A percentile compares a stretch with the other conserved stretches of the same genome.
phyloP scores from a whole-genome alignment of 495 filamentous ascomycete species.

The Paragyromitra xinjiangensis region DNA sequence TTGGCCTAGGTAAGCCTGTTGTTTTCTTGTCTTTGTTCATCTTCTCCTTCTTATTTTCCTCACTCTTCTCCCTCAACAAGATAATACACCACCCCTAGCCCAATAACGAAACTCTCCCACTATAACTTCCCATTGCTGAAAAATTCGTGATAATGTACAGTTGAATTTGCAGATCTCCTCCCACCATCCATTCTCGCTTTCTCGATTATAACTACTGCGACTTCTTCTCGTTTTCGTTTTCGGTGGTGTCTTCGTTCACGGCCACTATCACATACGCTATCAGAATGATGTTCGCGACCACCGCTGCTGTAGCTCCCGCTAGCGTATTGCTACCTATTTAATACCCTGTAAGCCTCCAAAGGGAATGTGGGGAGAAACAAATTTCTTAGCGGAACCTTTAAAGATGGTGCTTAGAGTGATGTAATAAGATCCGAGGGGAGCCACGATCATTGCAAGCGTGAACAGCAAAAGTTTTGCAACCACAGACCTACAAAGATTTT shows the following conservation, averaged over 20 bases:
- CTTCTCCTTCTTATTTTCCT: background rate
- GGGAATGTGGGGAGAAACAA: background rate
- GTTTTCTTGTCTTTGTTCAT: background rate
- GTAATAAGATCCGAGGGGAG: slow-evolving; percentile 89
- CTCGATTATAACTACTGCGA: slow-evolving; percentile 34
- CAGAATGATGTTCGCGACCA: slow-evolving; percentile 90
- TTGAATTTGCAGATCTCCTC: slow-evolving; percentile 2
- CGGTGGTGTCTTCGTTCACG: slow-evolving; percentile 82
- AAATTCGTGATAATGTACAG: slow-evolving; percentile 27
- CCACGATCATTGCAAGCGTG: slow-evolving; percentile 86
- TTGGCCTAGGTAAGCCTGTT: background rate
- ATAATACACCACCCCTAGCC: background rate
- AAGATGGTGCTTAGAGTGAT: slow-evolving; percentile 79
- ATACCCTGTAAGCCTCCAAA: slow-evolving; percentile 29
- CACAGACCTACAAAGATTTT: slow-evolving; percentile 69
- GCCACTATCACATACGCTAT: slow-evolving; percentile 91
- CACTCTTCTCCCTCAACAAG: background rate
- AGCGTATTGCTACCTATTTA: slow-evolving; percentile 82
- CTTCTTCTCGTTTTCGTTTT: slow-evolving; percentile 69
- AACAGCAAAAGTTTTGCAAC: slow-evolving; percentile 90
- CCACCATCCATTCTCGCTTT: background rate
- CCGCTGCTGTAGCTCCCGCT: slow-evolving; percentile 82
- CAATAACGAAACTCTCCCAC: background rate
- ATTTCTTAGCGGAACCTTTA: slow-evolving; percentile 66
- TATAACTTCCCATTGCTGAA: background rate